phyloP scores from a whole-genome alignment of 331 rosid species.

The Saraca asoca region DNA sequence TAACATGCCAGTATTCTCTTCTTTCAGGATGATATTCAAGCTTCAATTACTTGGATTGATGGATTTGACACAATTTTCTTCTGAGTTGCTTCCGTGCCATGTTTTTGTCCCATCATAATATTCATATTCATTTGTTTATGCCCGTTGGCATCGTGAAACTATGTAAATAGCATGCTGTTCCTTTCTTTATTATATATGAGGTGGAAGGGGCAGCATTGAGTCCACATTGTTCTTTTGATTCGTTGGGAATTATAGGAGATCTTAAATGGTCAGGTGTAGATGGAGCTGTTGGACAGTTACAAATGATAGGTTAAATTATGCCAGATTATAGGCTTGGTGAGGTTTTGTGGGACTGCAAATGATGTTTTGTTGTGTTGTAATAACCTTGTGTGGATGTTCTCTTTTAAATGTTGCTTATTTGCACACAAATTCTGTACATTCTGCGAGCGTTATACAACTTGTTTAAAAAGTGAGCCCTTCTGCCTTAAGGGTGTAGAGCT shows the following conservation, averaged over 20 bases:
- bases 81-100: constrained; percentile 33
- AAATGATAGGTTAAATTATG: background rate
- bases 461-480: too few relatives aligned
- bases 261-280: constrained; percentile 34
- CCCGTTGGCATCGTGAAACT: constrained; percentile 57
- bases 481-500: too few relatives aligned
- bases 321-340: constrained; percentile 5
- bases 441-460: too few relatives aligned
- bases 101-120: constrained; percentile 38
- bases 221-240: constrained; percentile 37
- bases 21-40: constrained; percentile 55
- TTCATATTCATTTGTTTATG: constrained; percentile 48
- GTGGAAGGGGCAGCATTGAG: constrained; percentile 49
- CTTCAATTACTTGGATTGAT: constrained; percentile 45
- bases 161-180: constrained; percentile 64
- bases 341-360: background rate
- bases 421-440: too few relatives aligned
- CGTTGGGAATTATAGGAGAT: constrained; percentile 26
- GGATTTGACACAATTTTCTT: constrained; percentile 38
- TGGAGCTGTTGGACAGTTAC: constrained; percentile 27
- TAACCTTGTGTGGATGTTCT: background rate
- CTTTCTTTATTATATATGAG: constrained; percentile 37
- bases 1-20: constrained; percentile 20
- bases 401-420: background rate
- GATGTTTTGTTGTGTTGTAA: background rate